Base-by-base conservation (phyloP, 371 early-diverging fungal genomes). In the Dentiscutata heterogama region DNA sequence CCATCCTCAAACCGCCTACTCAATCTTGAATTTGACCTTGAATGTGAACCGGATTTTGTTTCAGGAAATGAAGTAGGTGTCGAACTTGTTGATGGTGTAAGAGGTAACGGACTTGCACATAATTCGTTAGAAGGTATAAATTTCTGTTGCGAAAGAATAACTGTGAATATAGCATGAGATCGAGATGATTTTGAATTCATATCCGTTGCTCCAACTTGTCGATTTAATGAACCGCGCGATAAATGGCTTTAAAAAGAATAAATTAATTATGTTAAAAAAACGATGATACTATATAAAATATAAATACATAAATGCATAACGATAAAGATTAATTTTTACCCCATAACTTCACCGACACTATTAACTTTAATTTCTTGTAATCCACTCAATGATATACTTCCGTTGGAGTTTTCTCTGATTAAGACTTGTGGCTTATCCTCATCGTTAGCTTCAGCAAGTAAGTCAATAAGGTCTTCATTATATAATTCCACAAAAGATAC, bases 101-200 rank as follows among this genome's bases (percentile, higher is more conserved):
- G 65, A 35, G 42, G 10, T 25, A 11, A 22, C 18, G 61, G 71
- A 60, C 51, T 51, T 25, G 22, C 58, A 4, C 58, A 58, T 20
- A 2, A 8, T 3, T 18, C n/a, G 4, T 18, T 42, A n/a, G 39
- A 80, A 84, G 70, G 42, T 5, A 70, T 18, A 27, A 18, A 51
- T 81, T 91, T 91, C 63, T 93, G 91, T 84, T 96, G 95, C 20
- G 89, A 86, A 56, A 64, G 14, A 27, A 27, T 64, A 27, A 64
- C 31, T 25, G 64, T 25, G 16, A 64, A 64, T n/a, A 99, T 97
- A 61, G 99, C 99, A 88, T 99, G 99, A 29, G 98, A 97, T 84
- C 99, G 89, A 8, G 98, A 98, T 0, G 97, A 97, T 53, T 94
- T 90, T 60, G 93, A 94, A 88, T 99, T 99, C 99, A 99, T 99